A percentile compares a stretch with the other conserved stretches of the same genome.
Conservation (phyloP, 495 filamentous ascomycete genomes). For the Penicillium bialowiezense region DNA sequence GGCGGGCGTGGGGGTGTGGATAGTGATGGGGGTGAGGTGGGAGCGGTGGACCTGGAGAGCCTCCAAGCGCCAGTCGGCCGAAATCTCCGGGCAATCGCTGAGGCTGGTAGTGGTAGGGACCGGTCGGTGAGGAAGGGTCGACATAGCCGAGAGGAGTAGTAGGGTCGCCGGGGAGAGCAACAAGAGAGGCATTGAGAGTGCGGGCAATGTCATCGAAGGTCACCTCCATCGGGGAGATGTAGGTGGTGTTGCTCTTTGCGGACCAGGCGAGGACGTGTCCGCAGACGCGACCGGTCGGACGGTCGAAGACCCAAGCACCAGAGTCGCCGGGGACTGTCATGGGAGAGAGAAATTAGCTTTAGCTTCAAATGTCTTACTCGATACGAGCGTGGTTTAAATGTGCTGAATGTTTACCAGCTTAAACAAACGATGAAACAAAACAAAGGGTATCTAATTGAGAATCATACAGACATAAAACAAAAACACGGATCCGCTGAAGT, state of each 20-base stretch:
- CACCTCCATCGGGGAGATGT: constrained; percentile 93
- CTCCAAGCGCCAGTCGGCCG: constrained; percentile 10
- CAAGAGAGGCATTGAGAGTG: constrained; percentile 53
- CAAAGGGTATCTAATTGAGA: constrained; percentile 33
- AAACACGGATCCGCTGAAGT: constrained; percentile 18
- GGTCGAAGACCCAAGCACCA: constrained; percentile 90
- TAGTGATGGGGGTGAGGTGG: constrained; percentile 14
- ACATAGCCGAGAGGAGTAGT: constrained; percentile 26
- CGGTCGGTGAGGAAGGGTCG: constrained; percentile 5
- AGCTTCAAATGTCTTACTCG: constrained; percentile 23
- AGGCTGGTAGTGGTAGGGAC: constrained; percentile 20
- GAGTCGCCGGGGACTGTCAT: constrained; percentile 75
- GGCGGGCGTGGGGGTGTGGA: constrained; percentile 4
- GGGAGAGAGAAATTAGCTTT: constrained; percentile 23
- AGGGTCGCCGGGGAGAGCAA: constrained; percentile 38
- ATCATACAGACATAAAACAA: constrained; percentile 23
- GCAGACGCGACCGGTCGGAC: constrained; percentile 72
- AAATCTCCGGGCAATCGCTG: constrained; percentile 39
- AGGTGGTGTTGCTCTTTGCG: constrained; percentile 68
- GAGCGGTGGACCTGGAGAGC: constrained; percentile 6
- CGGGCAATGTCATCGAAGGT: constrained; percentile 79
- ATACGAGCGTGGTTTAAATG: constrained; percentile 14
- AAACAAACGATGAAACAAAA: constrained; percentile 13
- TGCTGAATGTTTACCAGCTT: constrained; percentile 17
- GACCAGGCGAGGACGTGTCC: constrained; percentile 90